These are phyloP conservation scores for Rhamnella rubrinervis DNA, from an alignment of 331 rosid genomes.

Conservation along the genomic window DNA sequence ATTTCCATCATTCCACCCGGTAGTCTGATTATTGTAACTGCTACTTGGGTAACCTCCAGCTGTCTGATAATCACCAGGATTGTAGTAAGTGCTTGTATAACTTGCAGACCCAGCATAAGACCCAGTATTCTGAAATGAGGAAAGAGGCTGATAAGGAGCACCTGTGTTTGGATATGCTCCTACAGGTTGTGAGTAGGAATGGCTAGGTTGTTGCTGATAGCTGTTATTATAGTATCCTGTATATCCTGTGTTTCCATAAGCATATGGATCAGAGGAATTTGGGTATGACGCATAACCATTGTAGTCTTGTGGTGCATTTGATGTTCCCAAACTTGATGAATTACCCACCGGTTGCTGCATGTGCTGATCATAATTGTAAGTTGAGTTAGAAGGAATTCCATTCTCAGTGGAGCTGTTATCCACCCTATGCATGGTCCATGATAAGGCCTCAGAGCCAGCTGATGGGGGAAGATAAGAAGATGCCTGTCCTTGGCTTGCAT, in stretches of 20 bases:
- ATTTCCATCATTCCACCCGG: slow-evolving; percentile 74
- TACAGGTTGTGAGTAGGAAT: slow-evolving; percentile 89
- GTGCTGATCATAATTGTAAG: slow-evolving; percentile 72
- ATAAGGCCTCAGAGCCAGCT: slow-evolving; percentile 55
- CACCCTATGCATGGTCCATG: slow-evolving; percentile 60
- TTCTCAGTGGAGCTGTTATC: slow-evolving; percentile 52
- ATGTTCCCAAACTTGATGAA: slow-evolving; percentile 86
- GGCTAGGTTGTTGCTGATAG: slow-evolving; percentile 93
- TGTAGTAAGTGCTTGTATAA: slow-evolving; percentile 99
- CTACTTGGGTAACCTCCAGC: slow-evolving; percentile 83
- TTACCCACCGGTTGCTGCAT: slow-evolving; percentile 68
- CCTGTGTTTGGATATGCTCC: slow-evolving; percentile 99
- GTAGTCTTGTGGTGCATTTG: slow-evolving; percentile 82
- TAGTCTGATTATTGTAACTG: slow-evolving; percentile 70
- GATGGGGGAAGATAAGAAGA: slow-evolving; percentile 46
- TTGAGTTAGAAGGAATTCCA: slow-evolving; percentile 62
- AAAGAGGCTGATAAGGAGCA: slow-evolving; percentile 99
- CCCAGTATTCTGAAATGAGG: slow-evolving; percentile 99
- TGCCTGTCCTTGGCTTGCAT: slow-evolving; percentile 56
- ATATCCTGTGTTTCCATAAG: slow-evolving; percentile 86
- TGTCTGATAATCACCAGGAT: slow-evolving; percentile 99
- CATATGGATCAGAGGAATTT: slow-evolving; percentile 80
- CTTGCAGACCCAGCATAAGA: slow-evolving; percentile 98
- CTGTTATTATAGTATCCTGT: slow-evolving; percentile 63
- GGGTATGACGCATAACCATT: slow-evolving; percentile 79